Evolutionary conservation across 1,139 yeast genomes (phyloP).

Genomic region (Candida tetrigidarum): DNA sequence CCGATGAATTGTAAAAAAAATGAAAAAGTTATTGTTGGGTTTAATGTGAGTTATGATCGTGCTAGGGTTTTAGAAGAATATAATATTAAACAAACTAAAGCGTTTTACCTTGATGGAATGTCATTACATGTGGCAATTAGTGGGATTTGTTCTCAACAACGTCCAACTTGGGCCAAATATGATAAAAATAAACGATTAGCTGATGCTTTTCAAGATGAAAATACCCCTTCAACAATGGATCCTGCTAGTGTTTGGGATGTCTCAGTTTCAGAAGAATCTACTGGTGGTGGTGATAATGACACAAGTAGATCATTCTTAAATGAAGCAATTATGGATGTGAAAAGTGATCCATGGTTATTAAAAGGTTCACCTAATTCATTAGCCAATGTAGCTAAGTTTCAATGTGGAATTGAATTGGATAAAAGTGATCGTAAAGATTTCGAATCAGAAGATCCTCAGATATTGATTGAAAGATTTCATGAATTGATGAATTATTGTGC

Average conservation of each 20-base stretch:
- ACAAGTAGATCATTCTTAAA: slow-evolving; percentile 12
- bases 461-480: slow-evolving; percentile 61
- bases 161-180: slow-evolving; percentile 77
- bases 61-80: slow-evolving; percentile 89
- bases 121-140: slow-evolving; percentile 88
- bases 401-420: slow-evolving; percentile 71
- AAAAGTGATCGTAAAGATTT: slow-evolving; percentile 72
- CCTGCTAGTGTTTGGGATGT: too few relatives aligned
- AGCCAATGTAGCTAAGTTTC: slow-evolving; percentile 79
- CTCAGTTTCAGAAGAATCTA: too few relatives aligned
- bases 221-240: not conserved
- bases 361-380: slow-evolving; percentile 81
- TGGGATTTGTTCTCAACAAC: slow-evolving; percentile 92
- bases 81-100: slow-evolving; percentile 63
- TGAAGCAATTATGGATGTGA: slow-evolving; percentile 25
- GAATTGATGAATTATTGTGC: slow-evolving; percentile 81
- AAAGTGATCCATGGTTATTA: slow-evolving; percentile 77
- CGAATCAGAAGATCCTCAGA: slow-evolving; percentile 54
- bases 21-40: slow-evolving; percentile 77
- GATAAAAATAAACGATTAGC: slow-evolving; percentile 37
- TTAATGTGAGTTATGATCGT: slow-evolving; percentile 89
- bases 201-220: too few relatives aligned
- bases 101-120: slow-evolving; percentile 89
- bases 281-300: slow-evolving; percentile 10
- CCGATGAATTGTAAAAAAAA: slow-evolving; percentile 62